Conservation (phyloP, 441 rosid species). For the Arabidopsis hybrid region DNA sequence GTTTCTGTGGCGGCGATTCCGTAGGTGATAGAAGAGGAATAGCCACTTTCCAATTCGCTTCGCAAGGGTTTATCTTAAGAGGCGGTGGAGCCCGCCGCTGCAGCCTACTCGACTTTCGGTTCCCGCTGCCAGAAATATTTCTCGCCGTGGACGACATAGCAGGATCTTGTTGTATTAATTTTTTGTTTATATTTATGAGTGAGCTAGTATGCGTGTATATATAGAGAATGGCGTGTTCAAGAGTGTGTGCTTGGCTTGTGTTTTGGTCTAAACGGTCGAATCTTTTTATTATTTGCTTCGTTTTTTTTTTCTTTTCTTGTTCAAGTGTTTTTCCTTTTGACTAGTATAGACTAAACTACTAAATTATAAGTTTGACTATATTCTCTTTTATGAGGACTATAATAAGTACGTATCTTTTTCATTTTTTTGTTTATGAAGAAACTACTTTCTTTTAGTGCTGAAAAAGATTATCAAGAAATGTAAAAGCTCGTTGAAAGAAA, state of each 20-base stretch:
- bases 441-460: background rate
- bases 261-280: conserved; percentile 41
- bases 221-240: conserved; percentile 19
- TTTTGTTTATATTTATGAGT: background rate
- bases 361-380: conserved; percentile 44
- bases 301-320: background rate
- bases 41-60: conserved; percentile 72
- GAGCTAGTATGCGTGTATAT: conserved; percentile 2
- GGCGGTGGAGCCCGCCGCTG: conserved; percentile 88
- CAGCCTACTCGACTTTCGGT: conserved; percentile 61
- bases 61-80: conserved; percentile 54
- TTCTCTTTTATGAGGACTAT: conserved; percentile 36
- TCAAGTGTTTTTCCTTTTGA: conserved; percentile 36
- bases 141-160: conserved; percentile 54
- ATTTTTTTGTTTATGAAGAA: background rate
- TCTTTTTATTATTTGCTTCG: conserved; percentile 24
- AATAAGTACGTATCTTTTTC: background rate
- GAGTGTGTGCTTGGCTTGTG: conserved; percentile 29
- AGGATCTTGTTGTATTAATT: conserved; percentile 20
- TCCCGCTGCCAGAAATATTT: conserved; percentile 27
- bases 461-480: background rate
- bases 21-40: conserved; percentile 93
- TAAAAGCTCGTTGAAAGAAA: background rate
- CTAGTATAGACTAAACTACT: conserved; percentile 10
- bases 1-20: conserved; percentile 59